Evolutionary conservation across 345 rosid genomes (phyloP), one percentile per base, ranked within the genome.

Genomic region (Pistacia vera): DNA sequence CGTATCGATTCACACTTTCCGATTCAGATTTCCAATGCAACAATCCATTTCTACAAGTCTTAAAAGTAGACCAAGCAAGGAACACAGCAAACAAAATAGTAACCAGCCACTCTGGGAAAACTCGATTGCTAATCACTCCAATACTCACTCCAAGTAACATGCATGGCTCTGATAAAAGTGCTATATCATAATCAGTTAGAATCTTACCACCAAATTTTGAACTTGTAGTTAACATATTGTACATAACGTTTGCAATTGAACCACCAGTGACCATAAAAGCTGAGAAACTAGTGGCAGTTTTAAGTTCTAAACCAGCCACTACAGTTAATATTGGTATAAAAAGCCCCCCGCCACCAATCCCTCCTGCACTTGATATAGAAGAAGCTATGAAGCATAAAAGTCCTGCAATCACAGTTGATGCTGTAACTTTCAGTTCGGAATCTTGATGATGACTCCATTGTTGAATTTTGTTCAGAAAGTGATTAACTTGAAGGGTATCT

Each of bases 261-360:
- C 99, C 97, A 28, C 96, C 98, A 0, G 98, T 87, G 61, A 95
- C 98, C 99, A 93, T 93, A 77, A 95, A 92, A 79, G 95, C 96
- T 51, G 99, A 93, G 85, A 90, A 92, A 72, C 86, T 70, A 0
- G 97, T 85, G 10, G 99, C 99, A 18, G 91, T 84, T 84, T 87
- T 91, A 70, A 95, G 91, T 84, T 93, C 93, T 12, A 93, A 48
- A 33, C 94, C 91, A 63, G 91, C 91, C 6, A 90, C 81, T 36
- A 93, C 81, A 13, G 88, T 91, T 74, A 95, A 78, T 54, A 95
- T 86, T 1, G 99, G 99, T 46, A 93, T 90, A 73, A 82, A 95
- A 41, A 95, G 75, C 8, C 98, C 99, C 22, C 98, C 99, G 8
- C 96, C 99, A 0, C 99, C 98, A 36, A 93, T 88, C 28, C 98